Percentiles rank a stretch among this genome's conserved stretches.
Conservation (phyloP, 768 basidiomycete species). For the Boletus pseudopeckii region DNA sequence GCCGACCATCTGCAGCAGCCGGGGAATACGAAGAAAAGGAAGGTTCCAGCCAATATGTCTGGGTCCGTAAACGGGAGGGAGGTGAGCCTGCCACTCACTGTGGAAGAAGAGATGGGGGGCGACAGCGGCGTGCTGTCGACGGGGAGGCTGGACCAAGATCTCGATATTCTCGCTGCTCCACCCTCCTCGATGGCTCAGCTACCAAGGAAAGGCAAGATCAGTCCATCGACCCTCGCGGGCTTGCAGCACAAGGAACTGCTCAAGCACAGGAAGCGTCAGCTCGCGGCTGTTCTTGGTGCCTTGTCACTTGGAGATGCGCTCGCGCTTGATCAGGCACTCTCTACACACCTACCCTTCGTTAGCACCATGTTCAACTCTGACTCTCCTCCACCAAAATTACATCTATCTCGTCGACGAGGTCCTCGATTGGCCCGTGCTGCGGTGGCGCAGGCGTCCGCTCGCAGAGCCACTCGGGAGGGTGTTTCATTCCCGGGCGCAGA, state of each 20-base stretch:
- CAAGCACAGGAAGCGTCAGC: constrained; percentile 63
- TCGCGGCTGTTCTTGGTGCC: constrained; percentile 66
- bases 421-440: constrained; percentile 50
- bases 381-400: constrained; percentile 36
- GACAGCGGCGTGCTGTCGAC: constrained; percentile 27
- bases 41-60: constrained; percentile 67
- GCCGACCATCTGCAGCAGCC: constrained; percentile 70
- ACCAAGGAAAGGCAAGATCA: constrained; percentile 44
- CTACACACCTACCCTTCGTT: constrained; percentile 37
- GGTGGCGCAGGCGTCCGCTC: constrained; percentile 17
- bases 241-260: constrained; percentile 74
- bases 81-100: constrained; percentile 39
- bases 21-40: constrained; percentile 85
- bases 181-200: constrained; percentile 19
- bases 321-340: constrained; percentile 75
- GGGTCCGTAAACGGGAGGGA: constrained; percentile 42
- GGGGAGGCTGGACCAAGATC: constrained; percentile 24
- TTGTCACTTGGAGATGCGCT: constrained; percentile 65
- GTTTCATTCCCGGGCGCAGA: constrained; percentile 47
- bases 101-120: constrained; percentile 38
- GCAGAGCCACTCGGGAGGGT: constrained; percentile 19
- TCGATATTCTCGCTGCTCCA: constrained; percentile 19
- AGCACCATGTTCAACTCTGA: constrained; percentile 35
- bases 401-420: constrained; percentile 53
- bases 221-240: constrained; percentile 61